Evolutionary conservation across 352 stramenopile species (phyloP).

Genomic region (Pythium guiyangense): DNA sequence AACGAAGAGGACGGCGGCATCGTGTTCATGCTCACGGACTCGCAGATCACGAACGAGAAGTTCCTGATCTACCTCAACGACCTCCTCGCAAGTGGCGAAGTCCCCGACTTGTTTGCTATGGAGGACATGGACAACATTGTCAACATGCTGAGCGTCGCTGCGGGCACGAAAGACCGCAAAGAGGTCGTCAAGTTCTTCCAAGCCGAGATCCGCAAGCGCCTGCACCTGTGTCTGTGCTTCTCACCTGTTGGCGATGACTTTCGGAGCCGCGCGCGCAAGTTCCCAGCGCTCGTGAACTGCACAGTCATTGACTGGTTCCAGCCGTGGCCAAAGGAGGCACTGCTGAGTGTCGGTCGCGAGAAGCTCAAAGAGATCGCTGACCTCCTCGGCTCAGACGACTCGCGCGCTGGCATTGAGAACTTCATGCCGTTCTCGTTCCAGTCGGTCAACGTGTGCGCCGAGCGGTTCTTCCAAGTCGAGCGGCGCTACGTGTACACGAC

Average conservation of each 20-base stretch:
- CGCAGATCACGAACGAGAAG: constrained; percentile 95
- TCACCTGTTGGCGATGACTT: constrained; percentile 95
- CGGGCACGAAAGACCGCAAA: constrained; percentile 84
- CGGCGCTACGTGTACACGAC: constrained; percentile 94
- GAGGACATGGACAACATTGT: constrained; percentile 95
- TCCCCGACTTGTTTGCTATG: constrained; percentile 91
- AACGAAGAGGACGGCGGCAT: constrained; percentile 85
- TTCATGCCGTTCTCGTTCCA: constrained; percentile 96
- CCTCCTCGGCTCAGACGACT: constrained; percentile 76
- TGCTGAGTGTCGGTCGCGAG: constrained; percentile 89
- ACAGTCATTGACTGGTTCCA: constrained; percentile 96
- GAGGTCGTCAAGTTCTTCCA: constrained; percentile 96
- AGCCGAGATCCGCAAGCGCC: constrained; percentile 90
- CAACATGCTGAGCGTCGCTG: constrained; percentile 74
- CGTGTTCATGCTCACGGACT: constrained; percentile 95
- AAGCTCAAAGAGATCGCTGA: constrained; percentile 85
- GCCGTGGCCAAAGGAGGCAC: constrained; percentile 91
- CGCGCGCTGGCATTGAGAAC: constrained; percentile 86
- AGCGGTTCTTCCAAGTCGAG: constrained; percentile 89
- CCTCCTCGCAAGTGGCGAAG: constrained; percentile 91
- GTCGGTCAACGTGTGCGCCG: constrained; percentile 89
- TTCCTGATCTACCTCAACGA: constrained; percentile 97
- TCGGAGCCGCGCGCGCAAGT: constrained; percentile 90
- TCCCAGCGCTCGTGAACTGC: constrained; percentile 94
- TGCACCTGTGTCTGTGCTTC: constrained; percentile 95